phyloP scores from a whole-genome alignment of 2,329 filamentous ascomycete genomes.

The Onygena corvina region DNA sequence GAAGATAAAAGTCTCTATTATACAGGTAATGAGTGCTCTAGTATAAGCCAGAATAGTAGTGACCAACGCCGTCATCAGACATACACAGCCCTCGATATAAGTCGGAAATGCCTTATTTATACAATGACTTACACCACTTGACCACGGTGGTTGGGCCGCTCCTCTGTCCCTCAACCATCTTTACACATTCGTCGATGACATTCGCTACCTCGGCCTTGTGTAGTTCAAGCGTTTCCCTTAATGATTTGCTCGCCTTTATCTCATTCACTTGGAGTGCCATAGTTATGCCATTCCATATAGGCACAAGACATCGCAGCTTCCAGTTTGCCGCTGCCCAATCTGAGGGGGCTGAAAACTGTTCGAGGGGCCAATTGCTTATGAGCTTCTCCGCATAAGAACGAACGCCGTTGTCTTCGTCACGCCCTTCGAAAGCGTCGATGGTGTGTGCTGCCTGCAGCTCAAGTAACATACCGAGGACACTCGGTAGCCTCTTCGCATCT shows the following conservation, averaged over 20 bases:
- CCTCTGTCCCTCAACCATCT: slow-evolving; percentile 8
- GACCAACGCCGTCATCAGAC: slow-evolving; percentile 1
- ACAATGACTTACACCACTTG: neutral
- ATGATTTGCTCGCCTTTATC: slow-evolving; percentile 19
- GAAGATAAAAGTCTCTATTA: too few relatives aligned
- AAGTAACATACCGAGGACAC: slow-evolving; percentile 34
- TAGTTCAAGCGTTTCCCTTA: slow-evolving; percentile 20
- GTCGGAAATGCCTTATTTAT: neutral
- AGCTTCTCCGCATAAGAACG: slow-evolving; percentile 30
- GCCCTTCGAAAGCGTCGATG: slow-evolving; percentile 25
- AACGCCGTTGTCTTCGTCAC: slow-evolving; percentile 34
- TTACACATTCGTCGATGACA: slow-evolving; percentile 38
- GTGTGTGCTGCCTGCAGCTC: slow-evolving; percentile 36
- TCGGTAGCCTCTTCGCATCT: slow-evolving; percentile 31
- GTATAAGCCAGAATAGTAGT: neutral
- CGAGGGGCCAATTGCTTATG: slow-evolving; percentile 24
- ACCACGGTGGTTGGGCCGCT: neutral
- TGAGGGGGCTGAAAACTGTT: slow-evolving; percentile 19
- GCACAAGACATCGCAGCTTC: slow-evolving; percentile 24
- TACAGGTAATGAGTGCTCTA: neutral
- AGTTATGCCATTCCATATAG: slow-evolving; percentile 34
- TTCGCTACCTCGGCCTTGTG: slow-evolving; percentile 38
- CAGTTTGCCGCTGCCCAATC: slow-evolving; percentile 18
- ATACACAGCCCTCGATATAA: neutral
- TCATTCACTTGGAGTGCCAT: slow-evolving; percentile 28